Evolutionary conservation across 148 eudicot species (phyloP).

Genomic region (Cornus florida): DNA sequence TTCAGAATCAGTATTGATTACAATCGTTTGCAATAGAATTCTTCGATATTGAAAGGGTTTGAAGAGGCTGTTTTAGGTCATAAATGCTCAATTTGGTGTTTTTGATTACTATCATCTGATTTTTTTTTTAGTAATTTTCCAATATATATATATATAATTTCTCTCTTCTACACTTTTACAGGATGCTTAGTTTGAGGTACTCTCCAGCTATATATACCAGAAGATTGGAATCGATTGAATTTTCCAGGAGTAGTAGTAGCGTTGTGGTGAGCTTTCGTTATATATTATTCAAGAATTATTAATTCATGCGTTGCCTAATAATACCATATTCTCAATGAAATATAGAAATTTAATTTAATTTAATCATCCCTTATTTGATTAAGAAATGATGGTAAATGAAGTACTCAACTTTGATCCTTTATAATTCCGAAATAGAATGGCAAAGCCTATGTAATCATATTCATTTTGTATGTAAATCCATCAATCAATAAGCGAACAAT

Average conservation of each 20-base stretch:
- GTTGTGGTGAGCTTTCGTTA: slow-evolving; percentile 48
- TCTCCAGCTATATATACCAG: slow-evolving; percentile 21
- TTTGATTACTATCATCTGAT: no score
- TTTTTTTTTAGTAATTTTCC: no score
- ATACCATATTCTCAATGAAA: neutral
- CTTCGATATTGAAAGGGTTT: neutral
- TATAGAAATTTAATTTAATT: neutral
- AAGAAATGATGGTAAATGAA: neutral
- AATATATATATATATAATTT: no score
- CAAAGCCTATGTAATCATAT: neutral
- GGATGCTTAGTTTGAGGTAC: slow-evolving; percentile 41
- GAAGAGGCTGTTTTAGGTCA: neutral
- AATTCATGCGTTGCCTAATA: no score
- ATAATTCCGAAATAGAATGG: neutral
- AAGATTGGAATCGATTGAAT: slow-evolving; percentile 16
- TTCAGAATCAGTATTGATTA: no score
- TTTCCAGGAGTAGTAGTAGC: slow-evolving; percentile 26
- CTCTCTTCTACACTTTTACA: neutral
- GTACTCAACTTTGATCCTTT: neutral
- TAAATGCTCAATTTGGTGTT: no score
- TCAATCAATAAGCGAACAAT: no score
- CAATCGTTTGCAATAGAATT: neutral
- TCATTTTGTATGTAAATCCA: no score
- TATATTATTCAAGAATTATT: neutral
- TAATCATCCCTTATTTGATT: neutral